These are phyloP conservation scores for Metarhizium anisopliae DNA, from an alignment of 2,329 filamentous ascomycete genomes.

Conservation along the genomic window DNA sequence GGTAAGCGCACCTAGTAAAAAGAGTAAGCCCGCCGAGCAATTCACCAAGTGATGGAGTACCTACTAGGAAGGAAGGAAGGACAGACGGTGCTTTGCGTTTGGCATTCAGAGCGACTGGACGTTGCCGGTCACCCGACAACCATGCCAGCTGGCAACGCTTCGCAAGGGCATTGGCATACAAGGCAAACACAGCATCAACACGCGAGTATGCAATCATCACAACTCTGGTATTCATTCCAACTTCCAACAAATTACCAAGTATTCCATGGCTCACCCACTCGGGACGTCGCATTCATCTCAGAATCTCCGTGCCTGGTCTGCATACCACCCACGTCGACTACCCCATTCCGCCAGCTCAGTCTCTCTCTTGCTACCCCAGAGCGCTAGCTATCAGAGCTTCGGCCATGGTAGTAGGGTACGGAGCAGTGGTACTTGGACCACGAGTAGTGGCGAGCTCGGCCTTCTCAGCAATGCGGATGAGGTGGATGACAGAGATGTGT, in stretches of 20 bases:
- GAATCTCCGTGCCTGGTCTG: slow-evolving; percentile 10
- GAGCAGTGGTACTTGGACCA: slow-evolving; percentile 49
- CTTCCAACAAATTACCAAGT: background rate
- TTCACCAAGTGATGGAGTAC: too few relatives aligned
- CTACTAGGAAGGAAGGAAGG: background rate
- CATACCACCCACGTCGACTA: slow-evolving; percentile 9
- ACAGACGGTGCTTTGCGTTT: background rate
- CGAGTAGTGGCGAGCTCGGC: slow-evolving; percentile 41
- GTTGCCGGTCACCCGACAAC: slow-evolving; percentile 1
- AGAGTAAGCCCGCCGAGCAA: too few relatives aligned
- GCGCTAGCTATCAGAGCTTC: slow-evolving; percentile 15
- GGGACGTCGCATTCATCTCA: slow-evolving; percentile 9
- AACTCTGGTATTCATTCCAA: background rate
- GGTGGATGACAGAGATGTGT: slow-evolving; percentile 36
- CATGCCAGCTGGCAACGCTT: slow-evolving; percentile 2
- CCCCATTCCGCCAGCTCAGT: slow-evolving; percentile 17
- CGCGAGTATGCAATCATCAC: slow-evolving; percentile 6
- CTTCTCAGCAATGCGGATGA: slow-evolving; percentile 40
- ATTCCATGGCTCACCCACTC: slow-evolving; percentile 16
- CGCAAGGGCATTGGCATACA: background rate
- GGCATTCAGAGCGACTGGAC: background rate
- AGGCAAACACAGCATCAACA: background rate
- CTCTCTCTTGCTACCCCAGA: slow-evolving; percentile 17
- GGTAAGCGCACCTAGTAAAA: too few relatives aligned
- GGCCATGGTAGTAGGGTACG: slow-evolving; percentile 16